Conservation (phyloP, 495 filamentous ascomycete genomes). For the Xylaria flabelliformis region DNA sequence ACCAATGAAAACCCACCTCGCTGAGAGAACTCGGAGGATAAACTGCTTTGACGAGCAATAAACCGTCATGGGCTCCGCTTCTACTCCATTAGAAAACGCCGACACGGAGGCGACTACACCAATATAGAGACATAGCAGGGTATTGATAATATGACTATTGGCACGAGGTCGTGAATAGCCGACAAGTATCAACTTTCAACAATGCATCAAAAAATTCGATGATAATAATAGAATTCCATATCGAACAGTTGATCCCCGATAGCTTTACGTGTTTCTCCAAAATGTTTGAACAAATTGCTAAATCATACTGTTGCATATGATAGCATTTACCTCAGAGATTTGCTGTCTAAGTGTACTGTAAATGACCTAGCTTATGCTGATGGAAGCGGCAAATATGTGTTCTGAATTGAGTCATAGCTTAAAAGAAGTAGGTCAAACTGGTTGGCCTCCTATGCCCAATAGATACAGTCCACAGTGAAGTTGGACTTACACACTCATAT, state of each 20-base stretch:
- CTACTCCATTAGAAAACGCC: background rate
- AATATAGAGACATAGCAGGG: slow-evolving; percentile 13
- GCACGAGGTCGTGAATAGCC: background rate
- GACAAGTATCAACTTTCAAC: background rate
- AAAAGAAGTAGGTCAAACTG: background rate
- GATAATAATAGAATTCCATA: slow-evolving; percentile 19
- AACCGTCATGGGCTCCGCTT: background rate
- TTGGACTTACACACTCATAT: background rate
- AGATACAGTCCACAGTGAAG: background rate
- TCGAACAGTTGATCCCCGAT: background rate
- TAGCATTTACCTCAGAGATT: no score
- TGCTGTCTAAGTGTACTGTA: no score
- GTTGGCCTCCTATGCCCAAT: background rate
- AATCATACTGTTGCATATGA: no score
- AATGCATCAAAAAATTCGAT: no score
- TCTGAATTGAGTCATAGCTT: background rate
- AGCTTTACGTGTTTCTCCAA: background rate
- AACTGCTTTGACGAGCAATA: background rate
- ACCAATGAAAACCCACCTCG: background rate
- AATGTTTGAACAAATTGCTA: background rate
- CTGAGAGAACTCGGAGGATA: background rate
- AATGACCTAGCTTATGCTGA: no score
- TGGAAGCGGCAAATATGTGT: background rate
- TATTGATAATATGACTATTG: slow-evolving; percentile 2
- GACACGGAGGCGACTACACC: background rate